Conservation (phyloP, 164 flowering plant genomes). For the Platanus orientalis region DNA sequence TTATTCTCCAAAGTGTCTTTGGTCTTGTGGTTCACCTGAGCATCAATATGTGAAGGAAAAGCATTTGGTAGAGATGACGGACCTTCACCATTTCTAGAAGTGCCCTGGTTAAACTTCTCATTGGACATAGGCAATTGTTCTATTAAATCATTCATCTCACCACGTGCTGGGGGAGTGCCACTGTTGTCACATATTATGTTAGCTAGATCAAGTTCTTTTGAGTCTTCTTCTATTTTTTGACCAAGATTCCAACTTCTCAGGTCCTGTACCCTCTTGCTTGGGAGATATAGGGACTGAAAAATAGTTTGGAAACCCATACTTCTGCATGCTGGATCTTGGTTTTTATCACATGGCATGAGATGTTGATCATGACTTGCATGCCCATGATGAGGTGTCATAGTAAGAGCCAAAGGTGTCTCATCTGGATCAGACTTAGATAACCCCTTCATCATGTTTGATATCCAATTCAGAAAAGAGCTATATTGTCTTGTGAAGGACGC, state of each 20-base stretch:
- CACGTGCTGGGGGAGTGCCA: slow-evolving; percentile 24
- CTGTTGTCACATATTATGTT: slow-evolving; percentile 17
- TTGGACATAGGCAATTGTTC: slow-evolving; percentile 14
- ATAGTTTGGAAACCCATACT: slow-evolving; percentile 52
- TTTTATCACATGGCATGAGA: slow-evolving; percentile 10
- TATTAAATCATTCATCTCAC: slow-evolving; percentile 12
- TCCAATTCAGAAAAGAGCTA: slow-evolving; percentile 83
- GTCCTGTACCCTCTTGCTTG: slow-evolving; percentile 21
- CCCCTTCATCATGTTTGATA: slow-evolving; percentile 73
- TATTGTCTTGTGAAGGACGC: slow-evolving; percentile 32
- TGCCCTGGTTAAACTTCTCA: slow-evolving; percentile 19
- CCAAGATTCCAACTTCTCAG: slow-evolving; percentile 10
- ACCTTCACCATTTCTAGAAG: slow-evolving; percentile 16
- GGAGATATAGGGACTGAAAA: slow-evolving; percentile 55
- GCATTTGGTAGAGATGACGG: slow-evolving; percentile 14
- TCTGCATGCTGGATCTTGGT: slow-evolving; percentile 21
- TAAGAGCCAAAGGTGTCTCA: slow-evolving; percentile 28
- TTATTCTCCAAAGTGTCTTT: slow-evolving; percentile 17
- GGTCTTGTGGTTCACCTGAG: slow-evolving; percentile 13
- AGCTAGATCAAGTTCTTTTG: slow-evolving; percentile 24
- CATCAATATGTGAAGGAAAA: slow-evolving; percentile 12
- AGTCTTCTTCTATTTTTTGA: slow-evolving; percentile 15
- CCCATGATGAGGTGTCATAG: slow-evolving; percentile 20
- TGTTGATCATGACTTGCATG: slow-evolving; percentile 24
- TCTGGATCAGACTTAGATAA: slow-evolving; percentile 30